Conservation (phyloP, 1,139 yeast species). For the Scheffersomyces segobiensis region DNA sequence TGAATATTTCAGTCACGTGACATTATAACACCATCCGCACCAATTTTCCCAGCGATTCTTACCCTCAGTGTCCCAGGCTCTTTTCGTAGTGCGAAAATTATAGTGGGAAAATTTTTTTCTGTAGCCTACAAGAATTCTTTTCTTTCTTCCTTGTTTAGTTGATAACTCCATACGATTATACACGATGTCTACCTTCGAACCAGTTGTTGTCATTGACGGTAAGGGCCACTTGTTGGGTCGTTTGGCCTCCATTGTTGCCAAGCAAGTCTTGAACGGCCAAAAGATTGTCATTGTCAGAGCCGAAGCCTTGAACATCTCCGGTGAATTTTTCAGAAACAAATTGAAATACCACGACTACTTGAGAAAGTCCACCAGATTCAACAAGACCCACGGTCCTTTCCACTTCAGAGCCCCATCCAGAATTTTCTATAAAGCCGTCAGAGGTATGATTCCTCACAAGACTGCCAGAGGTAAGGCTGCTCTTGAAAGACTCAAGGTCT, state of each 20-base stretch:
- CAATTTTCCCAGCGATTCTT: not conserved
- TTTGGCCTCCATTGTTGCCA: slow-evolving; percentile 98
- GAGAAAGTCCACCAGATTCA: slow-evolving; percentile 98
- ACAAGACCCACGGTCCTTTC: slow-evolving; percentile 99
- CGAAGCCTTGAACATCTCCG: slow-evolving; percentile 98
- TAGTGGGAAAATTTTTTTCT: slow-evolving; percentile 9
- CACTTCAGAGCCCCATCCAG: slow-evolving; percentile 99
- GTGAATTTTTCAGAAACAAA: slow-evolving; percentile 99
- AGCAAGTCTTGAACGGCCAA: slow-evolving; percentile 98
- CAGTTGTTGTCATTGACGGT: slow-evolving; percentile 97
- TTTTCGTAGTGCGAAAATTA: not conserved
- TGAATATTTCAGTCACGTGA: not conserved
- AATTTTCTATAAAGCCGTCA: slow-evolving; percentile 98
- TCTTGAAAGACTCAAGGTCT: slow-evolving; percentile 97
- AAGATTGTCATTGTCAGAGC: slow-evolving; percentile 96
- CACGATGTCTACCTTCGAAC: slow-evolving; percentile 87
- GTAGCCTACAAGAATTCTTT: slow-evolving; percentile 7
- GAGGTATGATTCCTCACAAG: slow-evolving; percentile 99
- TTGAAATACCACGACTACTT: slow-evolving; percentile 99
- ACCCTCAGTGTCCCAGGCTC: not conserved
- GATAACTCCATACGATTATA: not conserved
- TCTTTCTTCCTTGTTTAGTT: slow-evolving; percentile 9
- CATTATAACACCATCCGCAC: too few species aligned
- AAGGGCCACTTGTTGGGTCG: slow-evolving; percentile 99
- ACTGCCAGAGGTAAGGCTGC: slow-evolving; percentile 99